Evolutionary conservation across 202 grass and related monocot species (phyloP).

Genomic region (Dendrocalamus latiflorus): DNA sequence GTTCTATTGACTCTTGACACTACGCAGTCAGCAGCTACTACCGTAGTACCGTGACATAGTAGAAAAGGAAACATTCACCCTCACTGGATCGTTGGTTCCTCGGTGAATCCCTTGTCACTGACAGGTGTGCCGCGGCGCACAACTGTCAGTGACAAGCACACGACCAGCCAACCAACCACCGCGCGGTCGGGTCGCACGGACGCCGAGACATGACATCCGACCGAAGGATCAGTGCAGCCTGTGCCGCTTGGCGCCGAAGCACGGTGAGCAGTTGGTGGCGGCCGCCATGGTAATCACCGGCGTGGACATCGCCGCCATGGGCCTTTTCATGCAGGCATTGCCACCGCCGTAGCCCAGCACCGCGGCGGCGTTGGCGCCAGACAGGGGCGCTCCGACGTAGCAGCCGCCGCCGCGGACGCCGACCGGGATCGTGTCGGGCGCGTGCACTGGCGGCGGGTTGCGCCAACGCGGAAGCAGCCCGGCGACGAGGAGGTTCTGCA

Average conservation of each 20-base stretch:
- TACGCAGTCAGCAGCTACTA: conserved; percentile 40
- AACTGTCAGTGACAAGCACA: not conserved
- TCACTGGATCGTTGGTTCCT: not conserved
- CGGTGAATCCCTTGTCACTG: not conserved
- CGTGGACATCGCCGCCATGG: conserved; percentile 7
- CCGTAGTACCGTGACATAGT: not conserved
- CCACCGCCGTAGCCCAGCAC: not conserved
- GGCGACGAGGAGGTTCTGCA: conserved; percentile 79
- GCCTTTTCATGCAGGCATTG: conserved; percentile 36
- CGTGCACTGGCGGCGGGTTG: conserved; percentile 66
- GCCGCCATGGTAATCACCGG: conserved; percentile 1
- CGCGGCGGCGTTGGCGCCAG: not conserved
- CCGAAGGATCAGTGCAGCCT: conserved; percentile 32
- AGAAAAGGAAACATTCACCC: not conserved
- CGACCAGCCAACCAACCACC: not conserved
- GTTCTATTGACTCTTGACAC: conserved; percentile 28
- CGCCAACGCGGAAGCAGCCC: conserved; percentile 72
- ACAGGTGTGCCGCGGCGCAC: not conserved
- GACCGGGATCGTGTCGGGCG: conserved; percentile 25
- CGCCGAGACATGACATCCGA: not conserved
- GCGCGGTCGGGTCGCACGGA: not conserved
- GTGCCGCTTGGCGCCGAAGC: conserved; percentile 40
- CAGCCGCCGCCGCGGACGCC: not conserved
- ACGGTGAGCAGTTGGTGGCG: conserved; percentile 15
- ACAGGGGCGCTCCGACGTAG: not conserved